These are phyloP conservation scores for Hymenoscyphus occultus DNA, from an alignment of 2,329 filamentous ascomycete species.

Conservation along the genomic window DNA sequence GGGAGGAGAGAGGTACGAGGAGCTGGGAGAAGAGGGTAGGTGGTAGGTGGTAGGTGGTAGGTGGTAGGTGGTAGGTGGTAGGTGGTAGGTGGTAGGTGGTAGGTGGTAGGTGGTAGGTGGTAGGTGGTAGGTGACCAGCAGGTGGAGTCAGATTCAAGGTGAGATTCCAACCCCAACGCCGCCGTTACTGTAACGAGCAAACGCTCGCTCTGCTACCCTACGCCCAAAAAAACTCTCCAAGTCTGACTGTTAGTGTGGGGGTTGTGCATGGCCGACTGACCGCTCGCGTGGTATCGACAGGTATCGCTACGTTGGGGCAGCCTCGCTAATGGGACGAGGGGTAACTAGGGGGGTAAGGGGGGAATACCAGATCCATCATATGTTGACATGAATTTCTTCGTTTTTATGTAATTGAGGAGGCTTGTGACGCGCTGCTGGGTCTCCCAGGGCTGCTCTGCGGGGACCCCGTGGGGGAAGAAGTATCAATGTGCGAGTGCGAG, in stretches of 20 bases:
- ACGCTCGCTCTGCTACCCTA: neutral
- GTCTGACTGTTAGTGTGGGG: constrained; percentile 6
- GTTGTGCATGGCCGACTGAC: constrained; percentile 1
- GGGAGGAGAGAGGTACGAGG: neutral
- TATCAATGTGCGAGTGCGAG: neutral
- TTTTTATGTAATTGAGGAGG: neutral
- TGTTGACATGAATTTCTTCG: neutral
- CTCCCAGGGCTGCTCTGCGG: neutral
- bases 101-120: neutral
- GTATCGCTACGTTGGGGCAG: neutral
- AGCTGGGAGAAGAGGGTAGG: neutral
- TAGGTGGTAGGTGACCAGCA: neutral
- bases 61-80: neutral
- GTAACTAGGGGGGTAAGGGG: neutral
- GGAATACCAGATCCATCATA: neutral
- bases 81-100: neutral
- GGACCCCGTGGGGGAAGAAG: constrained; percentile 1
- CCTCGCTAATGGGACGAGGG: neutral
- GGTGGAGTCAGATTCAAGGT: neutral
- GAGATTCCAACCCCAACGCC: neutral
- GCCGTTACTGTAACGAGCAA: neutral
- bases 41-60: neutral
- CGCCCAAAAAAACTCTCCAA: no score
- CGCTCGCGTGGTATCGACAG: constrained; percentile 2
- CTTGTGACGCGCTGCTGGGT: neutral